phyloP scores from a whole-genome alignment of 2,329 filamentous ascomycete genomes.

The Cryphonectria nitschkei region DNA sequence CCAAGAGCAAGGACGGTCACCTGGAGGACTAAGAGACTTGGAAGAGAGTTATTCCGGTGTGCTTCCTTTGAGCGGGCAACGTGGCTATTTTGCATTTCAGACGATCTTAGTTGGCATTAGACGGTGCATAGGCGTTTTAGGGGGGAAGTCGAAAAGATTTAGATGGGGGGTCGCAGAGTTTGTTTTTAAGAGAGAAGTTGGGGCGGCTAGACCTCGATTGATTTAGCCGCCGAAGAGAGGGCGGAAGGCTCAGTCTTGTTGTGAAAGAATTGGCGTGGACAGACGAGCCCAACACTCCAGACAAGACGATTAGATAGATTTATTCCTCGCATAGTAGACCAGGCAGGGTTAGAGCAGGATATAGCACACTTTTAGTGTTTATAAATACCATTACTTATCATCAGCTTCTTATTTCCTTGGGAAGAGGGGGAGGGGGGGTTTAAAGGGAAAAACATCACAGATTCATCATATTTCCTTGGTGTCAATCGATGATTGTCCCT shows the following conservation, averaged over 20 bases:
- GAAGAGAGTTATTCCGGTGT: background rate
- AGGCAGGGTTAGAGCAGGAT: background rate
- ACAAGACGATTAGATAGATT: background rate
- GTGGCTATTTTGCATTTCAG: background rate
- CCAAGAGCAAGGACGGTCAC: slow-evolving; percentile 39
- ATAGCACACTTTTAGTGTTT: background rate
- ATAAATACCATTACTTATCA: background rate
- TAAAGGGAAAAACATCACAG: background rate
- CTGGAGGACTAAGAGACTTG: slow-evolving; percentile 39
- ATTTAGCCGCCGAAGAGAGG: background rate
- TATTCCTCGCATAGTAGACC: background rate
- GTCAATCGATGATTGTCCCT: background rate
- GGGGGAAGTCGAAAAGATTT: background rate
- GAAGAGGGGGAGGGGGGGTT: no score
- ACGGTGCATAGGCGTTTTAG: slow-evolving; percentile 5
- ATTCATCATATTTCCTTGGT: background rate
- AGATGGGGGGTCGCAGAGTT: background rate
- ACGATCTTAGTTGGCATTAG: slow-evolving; percentile 1
- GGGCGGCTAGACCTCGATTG: background rate
- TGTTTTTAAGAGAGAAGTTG: background rate
- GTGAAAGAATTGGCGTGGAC: background rate
- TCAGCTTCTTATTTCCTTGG: background rate
- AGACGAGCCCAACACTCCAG: background rate
- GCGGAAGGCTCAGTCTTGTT: background rate
- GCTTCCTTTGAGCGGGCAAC: background rate